Evolutionary conservation across 352 stramenopile species (phyloP).

Genomic region (Pythium diclinum): DNA sequence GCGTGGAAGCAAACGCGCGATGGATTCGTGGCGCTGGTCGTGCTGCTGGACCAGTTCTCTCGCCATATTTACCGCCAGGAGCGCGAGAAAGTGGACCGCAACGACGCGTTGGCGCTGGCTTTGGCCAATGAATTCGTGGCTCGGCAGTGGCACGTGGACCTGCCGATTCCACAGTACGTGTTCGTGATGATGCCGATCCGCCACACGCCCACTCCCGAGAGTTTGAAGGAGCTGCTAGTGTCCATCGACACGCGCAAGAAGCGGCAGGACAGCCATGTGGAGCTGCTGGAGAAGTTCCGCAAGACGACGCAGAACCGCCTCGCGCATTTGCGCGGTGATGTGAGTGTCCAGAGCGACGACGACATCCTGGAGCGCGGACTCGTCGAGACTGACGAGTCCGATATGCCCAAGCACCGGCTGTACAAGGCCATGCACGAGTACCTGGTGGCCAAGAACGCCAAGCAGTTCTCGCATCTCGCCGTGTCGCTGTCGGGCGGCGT

Average conservation of each 20-base stretch:
- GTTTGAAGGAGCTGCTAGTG: conserved; percentile 50
- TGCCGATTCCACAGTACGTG: conserved; percentile 58
- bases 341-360: conserved; percentile 34
- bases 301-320: conserved; percentile 76
- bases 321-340: conserved; percentile 45
- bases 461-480: conserved; percentile 49
- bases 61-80: conserved; percentile 67
- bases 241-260: conserved; percentile 45
- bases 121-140: conserved; percentile 49
- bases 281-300: conserved; percentile 80
- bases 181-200: conserved; percentile 87
- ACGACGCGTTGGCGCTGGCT: conserved; percentile 47
- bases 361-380: conserved; percentile 71
- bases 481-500: conserved; percentile 95
- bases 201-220: conserved; percentile 63
- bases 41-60: conserved; percentile 88
- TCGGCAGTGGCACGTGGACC: conserved; percentile 44
- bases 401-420: conserved; percentile 65
- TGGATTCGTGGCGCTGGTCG: conserved; percentile 67
- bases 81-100: conserved; percentile 28
- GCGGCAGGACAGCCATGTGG: conserved; percentile 47
- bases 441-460: conserved; percentile 43
- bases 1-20: conserved; percentile 40
- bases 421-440: conserved; percentile 75
- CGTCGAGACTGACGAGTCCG: conserved; percentile 60